Evolutionary conservation across 345 rosid species (phyloP).

Genomic region (Bruguiera parviflora): DNA sequence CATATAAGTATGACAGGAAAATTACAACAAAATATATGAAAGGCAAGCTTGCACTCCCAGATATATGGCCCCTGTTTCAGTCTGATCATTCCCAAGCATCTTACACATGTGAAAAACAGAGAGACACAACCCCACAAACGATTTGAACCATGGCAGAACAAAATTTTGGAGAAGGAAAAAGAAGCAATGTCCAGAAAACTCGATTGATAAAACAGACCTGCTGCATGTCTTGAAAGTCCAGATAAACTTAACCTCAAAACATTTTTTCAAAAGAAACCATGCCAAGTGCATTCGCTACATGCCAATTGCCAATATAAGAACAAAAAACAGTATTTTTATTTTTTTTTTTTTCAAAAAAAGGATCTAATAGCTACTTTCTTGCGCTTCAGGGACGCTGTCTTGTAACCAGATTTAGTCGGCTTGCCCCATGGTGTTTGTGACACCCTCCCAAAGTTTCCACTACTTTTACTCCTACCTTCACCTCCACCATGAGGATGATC

Average conservation of each 20-base stretch:
- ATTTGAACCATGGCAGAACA: too few relatives aligned
- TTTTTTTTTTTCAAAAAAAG: neutral
- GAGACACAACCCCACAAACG: too few relatives aligned
- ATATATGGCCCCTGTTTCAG: too few relatives aligned
- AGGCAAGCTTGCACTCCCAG: too few relatives aligned
- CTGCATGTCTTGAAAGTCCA: too few relatives aligned
- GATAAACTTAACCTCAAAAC: neutral
- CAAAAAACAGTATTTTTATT: neutral
- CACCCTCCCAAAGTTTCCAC: conserved; percentile 57
- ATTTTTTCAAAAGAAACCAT: neutral
- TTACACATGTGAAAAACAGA: too few relatives aligned
- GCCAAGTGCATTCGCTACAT: neutral
- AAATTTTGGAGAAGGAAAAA: too few relatives aligned
- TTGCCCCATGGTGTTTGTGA: conserved; percentile 89
- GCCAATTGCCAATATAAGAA: neutral
- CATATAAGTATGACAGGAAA: too few relatives aligned
- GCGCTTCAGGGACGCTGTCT: conserved; percentile 8
- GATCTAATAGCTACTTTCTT: conserved; percentile 2
- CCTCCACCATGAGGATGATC: conserved; percentile 99
- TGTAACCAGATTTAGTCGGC: conserved; percentile 62
- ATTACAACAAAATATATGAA: too few relatives aligned
- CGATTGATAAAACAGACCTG: too few relatives aligned
- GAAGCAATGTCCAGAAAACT: too few relatives aligned
- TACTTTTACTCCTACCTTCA: conserved; percentile 88
- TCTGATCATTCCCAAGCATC: too few relatives aligned